Evolutionary conservation across 2,329 filamentous ascomycete species (phyloP).

Genomic region (Penicillium janthinellum): DNA sequence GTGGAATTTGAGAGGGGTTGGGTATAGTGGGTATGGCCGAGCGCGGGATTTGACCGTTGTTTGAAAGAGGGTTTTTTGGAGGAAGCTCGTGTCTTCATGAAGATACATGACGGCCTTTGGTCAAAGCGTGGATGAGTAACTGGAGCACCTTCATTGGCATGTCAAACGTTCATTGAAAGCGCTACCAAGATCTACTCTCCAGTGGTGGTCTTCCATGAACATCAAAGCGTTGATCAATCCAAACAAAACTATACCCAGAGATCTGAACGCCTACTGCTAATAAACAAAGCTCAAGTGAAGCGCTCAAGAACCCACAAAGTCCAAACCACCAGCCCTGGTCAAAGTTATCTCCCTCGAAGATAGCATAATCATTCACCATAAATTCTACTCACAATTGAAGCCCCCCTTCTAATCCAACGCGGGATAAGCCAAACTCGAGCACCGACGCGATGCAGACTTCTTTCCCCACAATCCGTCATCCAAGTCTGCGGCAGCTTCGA

Average conservation of each 20-base stretch:
- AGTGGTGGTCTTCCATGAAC: too few relatives aligned
- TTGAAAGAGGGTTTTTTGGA: background rate
- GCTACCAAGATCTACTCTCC: too few relatives aligned
- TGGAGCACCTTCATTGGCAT: too few relatives aligned
- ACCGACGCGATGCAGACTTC: background rate
- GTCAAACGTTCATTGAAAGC: too few relatives aligned
- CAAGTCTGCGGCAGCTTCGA: background rate
- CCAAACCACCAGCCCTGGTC: background rate
- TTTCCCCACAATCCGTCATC: background rate
- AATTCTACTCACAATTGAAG: background rate
- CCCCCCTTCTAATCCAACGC: background rate
- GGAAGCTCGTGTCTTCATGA: background rate
- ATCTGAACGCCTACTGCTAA: background rate
- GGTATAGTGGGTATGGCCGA: slow-evolving; percentile 63
- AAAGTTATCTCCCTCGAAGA: background rate
- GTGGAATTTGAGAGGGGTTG: slow-evolving; percentile 63
- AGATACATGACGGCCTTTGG: background rate
- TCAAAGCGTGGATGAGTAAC: too few relatives aligned
- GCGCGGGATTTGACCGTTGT: slow-evolving; percentile 52
- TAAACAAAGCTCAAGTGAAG: background rate
- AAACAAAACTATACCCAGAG: too few relatives aligned
- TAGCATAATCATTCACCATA: background rate
- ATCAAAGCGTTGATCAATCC: too few relatives aligned
- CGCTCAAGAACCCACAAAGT: background rate
- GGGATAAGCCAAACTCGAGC: background rate